Base-by-base conservation (phyloP, 805 yeast species). In the Saturnispora serradocipensis region DNA sequence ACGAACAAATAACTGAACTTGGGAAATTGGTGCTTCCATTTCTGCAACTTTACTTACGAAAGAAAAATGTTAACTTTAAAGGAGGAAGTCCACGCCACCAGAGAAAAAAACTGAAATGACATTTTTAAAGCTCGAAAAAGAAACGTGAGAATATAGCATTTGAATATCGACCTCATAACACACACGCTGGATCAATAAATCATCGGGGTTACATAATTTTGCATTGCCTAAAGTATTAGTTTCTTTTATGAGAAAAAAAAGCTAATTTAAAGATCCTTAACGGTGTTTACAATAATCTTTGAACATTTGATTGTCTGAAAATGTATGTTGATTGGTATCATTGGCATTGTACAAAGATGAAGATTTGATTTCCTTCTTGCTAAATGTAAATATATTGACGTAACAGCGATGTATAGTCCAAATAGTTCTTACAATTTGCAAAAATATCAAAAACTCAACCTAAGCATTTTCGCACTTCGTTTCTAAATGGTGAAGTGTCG, bases 1-100 rank as follows among this genome's bases (percentile, higher is more conserved):
- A 59, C 72, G 66, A 39, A 69, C 72, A 55, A 67, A 68, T 43
- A 69, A 58, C 54, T 68, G 72, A 20, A 67, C 70, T 27, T 65
- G 71, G 67, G 56, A 62, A 59, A 56, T 65, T 69, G 45, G 48
- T 11, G 39, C 45, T 40, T 20, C 51, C 52, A 53, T 49, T 49
- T 18, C 32, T 39, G 11, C 3, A 11, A 5, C 8, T n/a, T 44
- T 15, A 18, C 10, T 27, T 16, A 32, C 4, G 6, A 25, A 22
- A 28, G 25, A 43, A 43, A 10, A 43, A 10, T 10, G 27, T 22
- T 30, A 22, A 25, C 9, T 3, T 15, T n/a, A 43, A 27, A 32
- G 15, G 28, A 16, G 9, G 16, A 27, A 27, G n/a, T 43, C 10
- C 11, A 13, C 42, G 42, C 42, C 42, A 38, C 42, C 42, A 38